Evolutionary conservation across 768 basidiomycete species (phyloP), one percentile per base, ranked within the genome.

Genomic region (Vishniacozyma victoriae): DNA sequence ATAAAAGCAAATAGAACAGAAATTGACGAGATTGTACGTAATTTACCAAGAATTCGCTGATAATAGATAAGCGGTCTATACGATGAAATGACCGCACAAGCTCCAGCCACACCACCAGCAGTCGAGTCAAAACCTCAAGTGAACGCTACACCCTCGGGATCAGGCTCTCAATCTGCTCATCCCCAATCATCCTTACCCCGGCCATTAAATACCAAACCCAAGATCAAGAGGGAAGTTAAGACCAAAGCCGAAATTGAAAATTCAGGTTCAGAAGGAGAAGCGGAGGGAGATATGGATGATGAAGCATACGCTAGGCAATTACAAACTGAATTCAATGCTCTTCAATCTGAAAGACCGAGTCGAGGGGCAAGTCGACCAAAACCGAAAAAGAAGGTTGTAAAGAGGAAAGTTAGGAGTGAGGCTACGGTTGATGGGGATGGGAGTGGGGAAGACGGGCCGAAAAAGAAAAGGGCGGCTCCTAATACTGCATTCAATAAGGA

Each of bases 1-100:
- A 67, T 92, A 51, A 85, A 82, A 62, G 77, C 80, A 56, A 73
- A 84, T 72, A 86, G 83, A 63, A 69, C 73, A 15, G 81, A 79
- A 18, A 78, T 93, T 47, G 84, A 92, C 70, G 69, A 69, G 7
- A 67, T 86, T 46, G 91, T 92, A 23, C 29, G 35, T 5, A 20
- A n/a, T 20, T 25, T 31, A 9, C 25, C 7, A 3, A 3, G 20
- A 14, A 15, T 39, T 23, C 11, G 22, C 5, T 24, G 29, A 4
- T 33, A 18, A n/a, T 22, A 22, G 42, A 44, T 31, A 27, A 19
- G 0, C 16, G 20, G 41, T n/a, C 55, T 65, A 36, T 69, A 60
- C 45, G 59, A 60, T 25, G 42, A 54, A 16, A 64, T 61, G 15
- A 71, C 61, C 14, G 44, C 51, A 3, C n/a, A 38, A 5, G 42